These are phyloP conservation scores for Aspergillus novofumigatus DNA, from an alignment of 2,329 filamentous ascomycete genomes.

Conservation along the genomic window DNA sequence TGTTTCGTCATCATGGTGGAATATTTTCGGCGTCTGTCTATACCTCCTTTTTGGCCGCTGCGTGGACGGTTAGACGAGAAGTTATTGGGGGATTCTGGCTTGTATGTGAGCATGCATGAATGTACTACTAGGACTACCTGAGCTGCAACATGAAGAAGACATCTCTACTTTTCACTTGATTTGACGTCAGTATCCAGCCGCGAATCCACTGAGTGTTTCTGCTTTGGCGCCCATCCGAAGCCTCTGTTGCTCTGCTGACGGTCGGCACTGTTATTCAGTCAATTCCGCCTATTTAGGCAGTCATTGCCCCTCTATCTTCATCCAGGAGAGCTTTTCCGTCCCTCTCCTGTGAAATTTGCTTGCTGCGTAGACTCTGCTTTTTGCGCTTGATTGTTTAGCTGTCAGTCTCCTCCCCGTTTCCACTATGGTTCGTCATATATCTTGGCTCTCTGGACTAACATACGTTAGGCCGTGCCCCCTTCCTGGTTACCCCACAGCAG, in stretches of 20 bases:
- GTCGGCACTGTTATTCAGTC: neutral
- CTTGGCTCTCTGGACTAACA: neutral
- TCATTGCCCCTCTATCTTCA: neutral
- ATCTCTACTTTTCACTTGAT: slow-evolving; percentile 10
- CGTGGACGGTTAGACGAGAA: neutral
- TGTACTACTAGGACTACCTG: neutral
- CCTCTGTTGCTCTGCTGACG: neutral
- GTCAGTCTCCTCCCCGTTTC: neutral
- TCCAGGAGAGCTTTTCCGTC: neutral
- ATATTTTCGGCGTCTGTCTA: slow-evolving; percentile 8
- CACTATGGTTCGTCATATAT: neutral
- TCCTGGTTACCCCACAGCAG: neutral
- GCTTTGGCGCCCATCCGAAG: neutral
- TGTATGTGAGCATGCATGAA: neutral
- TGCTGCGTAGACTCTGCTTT: neutral
- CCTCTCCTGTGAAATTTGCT: neutral
- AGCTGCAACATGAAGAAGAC: slow-evolving; percentile 3
- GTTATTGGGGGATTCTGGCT: neutral
- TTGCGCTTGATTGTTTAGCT: neutral
- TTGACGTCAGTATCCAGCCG: neutral
- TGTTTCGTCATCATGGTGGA: slow-evolving; percentile 9
- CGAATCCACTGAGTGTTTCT: neutral
- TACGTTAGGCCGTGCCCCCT: neutral
- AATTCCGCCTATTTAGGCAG: neutral
- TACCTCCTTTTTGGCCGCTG: neutral